Conservation (phyloP, 768 basidiomycete species). For the Gloeostereum incarnatum region DNA sequence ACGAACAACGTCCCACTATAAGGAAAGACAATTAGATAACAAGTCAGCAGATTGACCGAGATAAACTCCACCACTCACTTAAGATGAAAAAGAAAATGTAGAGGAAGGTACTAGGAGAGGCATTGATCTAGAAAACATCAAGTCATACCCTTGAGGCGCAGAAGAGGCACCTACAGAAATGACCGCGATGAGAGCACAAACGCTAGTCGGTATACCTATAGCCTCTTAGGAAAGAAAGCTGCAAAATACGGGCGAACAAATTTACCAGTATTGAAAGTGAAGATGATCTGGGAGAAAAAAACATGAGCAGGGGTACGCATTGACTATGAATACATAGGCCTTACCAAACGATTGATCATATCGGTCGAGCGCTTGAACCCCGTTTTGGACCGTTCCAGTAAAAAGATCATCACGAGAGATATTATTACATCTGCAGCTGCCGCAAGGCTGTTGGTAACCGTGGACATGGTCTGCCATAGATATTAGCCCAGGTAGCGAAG, state of each 20-base stretch:
- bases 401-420: slow-evolving; percentile 3
- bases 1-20: no score
- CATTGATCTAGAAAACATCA: neutral
- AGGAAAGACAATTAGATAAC: no score
- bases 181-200: slow-evolving; percentile 2
- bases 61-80: no score
- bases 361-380: slow-evolving; percentile 4
- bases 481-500: no score
- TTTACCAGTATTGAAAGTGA: slow-evolving; percentile 5
- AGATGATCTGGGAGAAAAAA: slow-evolving; percentile 1
- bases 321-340: no score
- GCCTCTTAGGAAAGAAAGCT: neutral
- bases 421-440: slow-evolving; percentile 1
- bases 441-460: slow-evolving; percentile 3
- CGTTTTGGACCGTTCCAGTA: slow-evolving; percentile 5
- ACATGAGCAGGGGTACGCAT: no score
- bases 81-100: slow-evolving; percentile 7
- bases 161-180: neutral
- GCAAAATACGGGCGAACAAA: no score
- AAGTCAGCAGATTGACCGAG: no score
- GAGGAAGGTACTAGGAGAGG: slow-evolving; percentile 4
- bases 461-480: slow-evolving; percentile 5
- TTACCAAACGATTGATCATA: slow-evolving; percentile 5
- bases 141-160: no score
- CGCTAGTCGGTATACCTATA: slow-evolving; percentile 5